phyloP scores from a whole-genome alignment of 2,329 filamentous ascomycete species.

The Xylariaceae sp. region DNA sequence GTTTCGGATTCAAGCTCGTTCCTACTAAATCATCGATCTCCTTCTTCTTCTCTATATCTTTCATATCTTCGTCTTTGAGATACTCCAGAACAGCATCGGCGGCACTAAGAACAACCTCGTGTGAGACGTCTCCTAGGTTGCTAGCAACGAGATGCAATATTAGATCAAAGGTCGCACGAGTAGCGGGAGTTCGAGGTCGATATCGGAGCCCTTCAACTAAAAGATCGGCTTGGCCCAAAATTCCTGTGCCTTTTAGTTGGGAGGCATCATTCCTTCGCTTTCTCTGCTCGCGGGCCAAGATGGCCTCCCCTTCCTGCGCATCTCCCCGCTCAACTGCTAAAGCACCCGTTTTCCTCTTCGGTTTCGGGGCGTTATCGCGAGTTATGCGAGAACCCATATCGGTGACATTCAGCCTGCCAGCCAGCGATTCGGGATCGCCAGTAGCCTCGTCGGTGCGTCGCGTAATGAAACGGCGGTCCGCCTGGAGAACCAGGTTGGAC shows the following conservation, averaged over 20 bases:
- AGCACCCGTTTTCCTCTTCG: constrained; percentile 67
- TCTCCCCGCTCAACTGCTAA: constrained; percentile 69
- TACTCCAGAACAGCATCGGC: constrained; percentile 88
- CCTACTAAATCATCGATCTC: constrained; percentile 92
- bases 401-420: constrained; percentile 83
- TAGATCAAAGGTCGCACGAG: constrained; percentile 87
- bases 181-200: constrained; percentile 83
- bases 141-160: constrained; percentile 87
- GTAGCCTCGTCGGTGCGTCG: constrained; percentile 91
- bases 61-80: constrained; percentile 90
- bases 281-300: constrained; percentile 75
- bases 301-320: constrained; percentile 74
- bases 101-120: constrained; percentile 86
- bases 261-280: constrained; percentile 77
- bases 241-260: constrained; percentile 66
- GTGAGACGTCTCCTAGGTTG: constrained; percentile 85
- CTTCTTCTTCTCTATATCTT: constrained; percentile 98
- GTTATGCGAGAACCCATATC: constrained; percentile 89
- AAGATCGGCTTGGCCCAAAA: constrained; percentile 78
- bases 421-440: constrained; percentile 94
- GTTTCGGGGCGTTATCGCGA: constrained; percentile 72
- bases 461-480: constrained; percentile 91
- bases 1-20: constrained; percentile 72
- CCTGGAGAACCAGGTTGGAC: constrained; percentile 99
- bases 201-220: constrained; percentile 89